Conservation (phyloP, 1,139 yeast species). For the Kodamaea derodonti region DNA sequence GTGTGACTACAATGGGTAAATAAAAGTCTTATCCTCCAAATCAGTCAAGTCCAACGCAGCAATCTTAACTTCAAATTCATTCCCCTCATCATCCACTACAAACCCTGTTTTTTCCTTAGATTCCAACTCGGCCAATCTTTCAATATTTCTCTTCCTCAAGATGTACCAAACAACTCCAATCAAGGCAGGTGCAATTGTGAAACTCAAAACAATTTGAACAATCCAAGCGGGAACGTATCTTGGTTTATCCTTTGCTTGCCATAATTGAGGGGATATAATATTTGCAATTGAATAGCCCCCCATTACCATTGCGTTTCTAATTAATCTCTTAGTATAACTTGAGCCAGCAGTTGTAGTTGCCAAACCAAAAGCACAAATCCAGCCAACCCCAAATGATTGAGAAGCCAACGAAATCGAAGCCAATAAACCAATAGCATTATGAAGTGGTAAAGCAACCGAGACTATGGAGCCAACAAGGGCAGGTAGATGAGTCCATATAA, state of each 20-base stretch:
- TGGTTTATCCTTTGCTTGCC: constrained; percentile 21
- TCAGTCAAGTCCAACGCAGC: constrained; percentile 47
- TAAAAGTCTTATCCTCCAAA: constrained; percentile 41
- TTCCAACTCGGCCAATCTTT: constrained; percentile 18
- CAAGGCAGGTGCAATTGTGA: constrained; percentile 35
- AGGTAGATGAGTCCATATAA: constrained; percentile 28
- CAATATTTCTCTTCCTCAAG: constrained; percentile 32
- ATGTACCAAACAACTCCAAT: constrained; percentile 35
- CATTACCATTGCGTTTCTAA: constrained; percentile 21
- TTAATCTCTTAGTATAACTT: constrained; percentile 23
- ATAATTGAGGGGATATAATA: constrained; percentile 25
- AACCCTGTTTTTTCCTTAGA: constrained; percentile 15
- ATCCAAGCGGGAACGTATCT: constrained; percentile 42
- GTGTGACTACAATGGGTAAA: constrained; percentile 40
- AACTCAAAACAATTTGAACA: constrained; percentile 49
- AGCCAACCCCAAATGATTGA: constrained; percentile 17
- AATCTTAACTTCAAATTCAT: constrained; percentile 27
- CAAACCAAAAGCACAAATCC: constrained; percentile 22
- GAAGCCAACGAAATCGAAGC: constrained; percentile 26
- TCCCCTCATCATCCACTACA: constrained; percentile 27
- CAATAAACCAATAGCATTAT: constrained; percentile 37
- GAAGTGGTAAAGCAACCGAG: constrained; percentile 38
- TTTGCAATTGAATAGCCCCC: constrained; percentile 22
- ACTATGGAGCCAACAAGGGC: constrained; percentile 44
- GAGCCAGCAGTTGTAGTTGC: constrained; percentile 22